A percentile compares a stretch with the other conserved stretches of the same genome.
Evolutionary conservation across 768 basidiomycete genomes (phyloP).

Genomic region (Udeniomyces megalosporus): DNA sequence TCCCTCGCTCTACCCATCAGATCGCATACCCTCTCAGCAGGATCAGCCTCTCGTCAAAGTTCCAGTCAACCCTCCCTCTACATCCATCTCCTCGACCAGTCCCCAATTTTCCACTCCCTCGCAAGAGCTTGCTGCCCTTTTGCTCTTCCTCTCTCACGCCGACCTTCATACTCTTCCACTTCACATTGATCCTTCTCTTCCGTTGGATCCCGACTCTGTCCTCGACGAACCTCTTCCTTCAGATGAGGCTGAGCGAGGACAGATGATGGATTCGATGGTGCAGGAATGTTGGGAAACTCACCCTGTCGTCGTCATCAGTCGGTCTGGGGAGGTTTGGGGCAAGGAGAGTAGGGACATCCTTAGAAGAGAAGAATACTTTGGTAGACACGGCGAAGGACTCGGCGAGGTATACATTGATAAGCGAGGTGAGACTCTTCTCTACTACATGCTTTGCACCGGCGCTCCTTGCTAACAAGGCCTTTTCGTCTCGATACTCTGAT

Average conservation of each 20-base stretch:
- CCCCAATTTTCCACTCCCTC: not conserved
- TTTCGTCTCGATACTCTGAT: too few species aligned
- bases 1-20: too few species aligned
- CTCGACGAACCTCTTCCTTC: not conserved
- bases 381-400: not conserved
- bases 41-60: too few species aligned
- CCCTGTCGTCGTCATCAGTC: not conserved
- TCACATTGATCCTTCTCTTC: not conserved
- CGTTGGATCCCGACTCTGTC: not conserved
- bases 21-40: too few species aligned
- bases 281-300: not conserved
- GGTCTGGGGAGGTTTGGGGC: not conserved
- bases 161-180: not conserved
- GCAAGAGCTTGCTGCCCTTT: not conserved
- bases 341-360: not conserved
- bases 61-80: not conserved
- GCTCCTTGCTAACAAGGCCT: not conserved
- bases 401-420: not conserved
- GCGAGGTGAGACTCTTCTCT: not conserved
- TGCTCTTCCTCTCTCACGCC: not conserved
- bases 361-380: not conserved
- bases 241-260: not conserved
- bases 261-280: not conserved
- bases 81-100: not conserved
- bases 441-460: not conserved